phyloP scores from a whole-genome alignment of 306 rosid species.

The Cucumis hystrix region DNA sequence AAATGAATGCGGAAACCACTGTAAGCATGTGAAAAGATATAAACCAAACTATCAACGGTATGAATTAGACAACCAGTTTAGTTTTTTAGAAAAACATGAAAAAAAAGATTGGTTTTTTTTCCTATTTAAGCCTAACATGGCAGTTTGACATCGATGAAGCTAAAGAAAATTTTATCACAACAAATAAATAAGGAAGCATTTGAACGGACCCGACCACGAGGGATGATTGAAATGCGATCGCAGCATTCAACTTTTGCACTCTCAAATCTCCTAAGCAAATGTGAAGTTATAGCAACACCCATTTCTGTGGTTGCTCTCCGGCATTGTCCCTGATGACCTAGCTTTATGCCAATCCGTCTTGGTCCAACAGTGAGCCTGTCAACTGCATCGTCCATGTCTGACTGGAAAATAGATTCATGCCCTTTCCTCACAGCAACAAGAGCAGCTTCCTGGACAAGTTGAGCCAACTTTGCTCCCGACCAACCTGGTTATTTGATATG shows the following conservation, averaged over 20 bases:
- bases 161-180: neutral
- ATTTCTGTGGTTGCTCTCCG: constrained; percentile 91
- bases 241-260: constrained; percentile 71
- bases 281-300: constrained; percentile 91
- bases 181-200: neutral
- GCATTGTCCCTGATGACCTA: constrained; percentile 84
- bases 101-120: neutral
- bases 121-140: neutral
- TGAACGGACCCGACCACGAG: constrained; percentile 81
- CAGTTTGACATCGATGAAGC: neutral
- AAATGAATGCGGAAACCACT: neutral
- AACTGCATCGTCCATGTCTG: constrained; percentile 94
- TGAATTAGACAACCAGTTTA: neutral
- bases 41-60: neutral
- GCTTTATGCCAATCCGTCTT: constrained; percentile 56
- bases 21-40: neutral
- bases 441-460: constrained; percentile 94
- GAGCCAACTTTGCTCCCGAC: constrained; percentile 92
- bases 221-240: constrained; percentile 83
- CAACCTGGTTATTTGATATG: constrained; percentile 48
- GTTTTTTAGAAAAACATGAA: neutral
- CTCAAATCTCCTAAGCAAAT: constrained; percentile 73
- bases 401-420: constrained; percentile 66
- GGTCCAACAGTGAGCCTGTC: constrained; percentile 96
- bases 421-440: constrained; percentile 92